Base-by-base conservation (phyloP, 495 filamentous ascomycete genomes). In the Penicillium subrubescens region DNA sequence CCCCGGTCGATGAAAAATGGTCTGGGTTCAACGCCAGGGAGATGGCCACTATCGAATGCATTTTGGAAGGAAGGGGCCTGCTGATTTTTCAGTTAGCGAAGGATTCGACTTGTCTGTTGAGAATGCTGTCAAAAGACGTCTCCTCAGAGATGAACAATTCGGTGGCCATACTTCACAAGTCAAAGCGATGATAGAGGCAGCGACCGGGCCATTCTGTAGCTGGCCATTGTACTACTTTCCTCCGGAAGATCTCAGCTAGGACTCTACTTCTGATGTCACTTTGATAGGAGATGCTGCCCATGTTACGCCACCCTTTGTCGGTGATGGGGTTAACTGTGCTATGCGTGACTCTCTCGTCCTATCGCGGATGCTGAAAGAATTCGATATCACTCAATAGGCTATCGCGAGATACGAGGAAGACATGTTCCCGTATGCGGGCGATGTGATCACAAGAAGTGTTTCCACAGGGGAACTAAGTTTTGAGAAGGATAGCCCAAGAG, bases 241-340 rank as follows among this genome's bases (percentile, higher is more conserved):
- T 11, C 21, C 25, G 14, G 27, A 53, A 5, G 50, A 53, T 1
- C 25, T 53, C 27, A 31, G n/a, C 3, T 53, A 29, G 29, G 21
- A 12, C 3, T n/a, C 51, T 11, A 31, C 51, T 19, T 31, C 58
- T 1, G 63, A 61, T 7, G 71, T 85, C 11, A 84, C 86, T 2
- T 69, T 89, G 23, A 73, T 87, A 10, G 87, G 87, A 5, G 86
- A 88, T 71, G 84, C 87, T 14, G 86, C 86, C 1, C 85, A 88
- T 73, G 62, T 86, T 2, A 83, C 84, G 76, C 85, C 83, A 0
- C 86, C 85, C 0, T 87, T 87, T 62, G 83, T 80, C 0, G 87
- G 86, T 14, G 83, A 82, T 8, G 87, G 87, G 0, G 84, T 88
- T 12, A 87, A 89, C 60, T 69, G 81, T 11, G 83, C 81, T 0